Evolutionary conservation across 73 alveolate species (phyloP).

Genomic region (Stentor roeselii): DNA sequence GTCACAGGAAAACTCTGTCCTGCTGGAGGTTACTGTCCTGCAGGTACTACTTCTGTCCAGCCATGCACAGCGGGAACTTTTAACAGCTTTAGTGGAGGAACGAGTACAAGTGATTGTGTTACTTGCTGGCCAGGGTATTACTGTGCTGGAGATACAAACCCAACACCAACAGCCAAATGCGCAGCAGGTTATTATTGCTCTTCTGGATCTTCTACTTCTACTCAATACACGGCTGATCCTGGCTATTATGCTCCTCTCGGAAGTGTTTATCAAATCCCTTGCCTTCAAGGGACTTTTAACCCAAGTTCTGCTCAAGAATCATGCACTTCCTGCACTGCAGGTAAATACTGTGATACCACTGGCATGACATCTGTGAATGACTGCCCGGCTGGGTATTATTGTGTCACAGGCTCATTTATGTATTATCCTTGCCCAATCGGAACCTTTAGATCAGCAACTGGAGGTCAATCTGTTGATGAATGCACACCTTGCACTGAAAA

Average conservation of each 20-base stretch:
- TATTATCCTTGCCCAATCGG: slow-evolving; percentile 61
- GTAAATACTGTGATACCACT: slow-evolving; percentile 53
- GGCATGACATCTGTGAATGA: slow-evolving; percentile 33
- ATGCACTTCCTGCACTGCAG: slow-evolving; percentile 46
- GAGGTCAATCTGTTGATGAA: slow-evolving; percentile 5
- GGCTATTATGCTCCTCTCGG: slow-evolving; percentile 54
- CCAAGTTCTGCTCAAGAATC: slow-evolving; percentile 22
- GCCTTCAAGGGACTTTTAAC: slow-evolving; percentile 47
- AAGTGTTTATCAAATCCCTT: slow-evolving; percentile 31
- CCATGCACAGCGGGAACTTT: slow-evolving; percentile 72
- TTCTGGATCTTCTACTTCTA: slow-evolving; percentile 18
- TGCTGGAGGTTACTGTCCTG: slow-evolving; percentile 78
- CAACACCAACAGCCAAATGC: slow-evolving; percentile 26
- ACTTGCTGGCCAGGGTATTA: slow-evolving; percentile 51
- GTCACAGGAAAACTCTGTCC: slow-evolving; percentile 65
- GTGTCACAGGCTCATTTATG: slow-evolving; percentile 31
- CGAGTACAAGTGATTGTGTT: slow-evolving; percentile 44
- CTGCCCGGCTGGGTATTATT: slow-evolving; percentile 57
- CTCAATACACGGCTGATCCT: slow-evolving; percentile 13
- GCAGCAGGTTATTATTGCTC: slow-evolving; percentile 42
- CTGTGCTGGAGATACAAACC: slow-evolving; percentile 41
- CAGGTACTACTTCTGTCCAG: slow-evolving; percentile 54
- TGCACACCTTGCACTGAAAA: slow-evolving; percentile 35
- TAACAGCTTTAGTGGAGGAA: slow-evolving; percentile 64
- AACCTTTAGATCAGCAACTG: slow-evolving; percentile 28